Percentiles rank a stretch among this genome's conserved stretches.
These are phyloP conservation scores for Hypsizygus ulmarius DNA, from an alignment of 1,284 basidiomycete species.

Conservation along the genomic window DNA sequence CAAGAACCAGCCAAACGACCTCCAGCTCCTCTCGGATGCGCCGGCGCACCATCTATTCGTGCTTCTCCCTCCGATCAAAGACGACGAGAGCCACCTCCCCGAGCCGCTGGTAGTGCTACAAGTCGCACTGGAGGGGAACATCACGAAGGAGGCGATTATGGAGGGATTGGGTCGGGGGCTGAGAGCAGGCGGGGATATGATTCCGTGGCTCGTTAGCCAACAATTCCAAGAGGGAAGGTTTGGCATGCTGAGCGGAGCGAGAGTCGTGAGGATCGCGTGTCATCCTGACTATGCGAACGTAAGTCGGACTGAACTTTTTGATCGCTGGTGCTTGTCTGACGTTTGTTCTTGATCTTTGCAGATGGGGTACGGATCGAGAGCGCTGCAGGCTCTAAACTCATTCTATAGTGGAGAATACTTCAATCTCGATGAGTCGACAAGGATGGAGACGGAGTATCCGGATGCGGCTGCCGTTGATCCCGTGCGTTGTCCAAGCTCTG, in stretches of 20 bases:
- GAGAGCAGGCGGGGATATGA: constrained; percentile 92
- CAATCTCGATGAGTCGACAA: constrained; percentile 73
- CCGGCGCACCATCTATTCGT: constrained; percentile 98
- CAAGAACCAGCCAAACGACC: constrained; percentile 98
- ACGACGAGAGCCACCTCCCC: constrained; percentile 82
- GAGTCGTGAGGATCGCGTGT: constrained; percentile 94
- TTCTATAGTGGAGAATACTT: constrained; percentile 95
- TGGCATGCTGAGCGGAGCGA: constrained; percentile 86
- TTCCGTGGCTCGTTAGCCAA: constrained; percentile 95
- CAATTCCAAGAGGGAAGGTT: constrained; percentile 98
- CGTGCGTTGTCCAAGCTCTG: constrained; percentile 36
- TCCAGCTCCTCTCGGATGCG: constrained; percentile 95
- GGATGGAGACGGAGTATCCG: constrained; percentile 59
- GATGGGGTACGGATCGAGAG: constrained; percentile 98
- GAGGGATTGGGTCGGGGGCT: constrained; percentile 81
- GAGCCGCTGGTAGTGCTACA: constrained; percentile 95
- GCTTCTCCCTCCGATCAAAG: constrained; percentile 86
- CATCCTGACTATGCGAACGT: constrained; percentile 93
- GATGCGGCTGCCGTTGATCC: constrained; percentile 59
- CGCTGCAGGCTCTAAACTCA: constrained; percentile 81
- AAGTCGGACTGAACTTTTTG: constrained; percentile 28
- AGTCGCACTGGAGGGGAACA: constrained; percentile 94
- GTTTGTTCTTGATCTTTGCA: constrained; percentile 29
- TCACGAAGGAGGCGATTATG: constrained; percentile 84
- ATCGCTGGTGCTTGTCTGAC: background rate